Conservation (phyloP, 2,329 filamentous ascomycete genomes). For the Cladophialophora exuberans region DNA sequence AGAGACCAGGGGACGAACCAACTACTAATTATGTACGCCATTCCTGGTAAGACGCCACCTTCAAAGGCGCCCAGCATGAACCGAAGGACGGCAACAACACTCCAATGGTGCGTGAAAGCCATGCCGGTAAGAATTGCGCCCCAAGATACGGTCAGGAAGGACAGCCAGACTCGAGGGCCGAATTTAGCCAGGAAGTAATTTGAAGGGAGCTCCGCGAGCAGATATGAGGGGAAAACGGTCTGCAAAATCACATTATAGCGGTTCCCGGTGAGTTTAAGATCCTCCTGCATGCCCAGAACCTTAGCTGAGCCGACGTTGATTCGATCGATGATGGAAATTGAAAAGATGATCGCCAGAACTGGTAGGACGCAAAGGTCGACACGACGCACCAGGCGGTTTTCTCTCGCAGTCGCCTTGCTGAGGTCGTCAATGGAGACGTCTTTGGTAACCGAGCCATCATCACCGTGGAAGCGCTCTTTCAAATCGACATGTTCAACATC, state of each 20-base stretch:
- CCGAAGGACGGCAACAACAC: conserved; percentile 30
- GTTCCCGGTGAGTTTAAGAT: background rate
- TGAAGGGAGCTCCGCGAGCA: conserved; percentile 36
- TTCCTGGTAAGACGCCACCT: conserved; percentile 36
- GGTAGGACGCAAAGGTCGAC: conserved; percentile 1
- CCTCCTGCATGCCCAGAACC: background rate
- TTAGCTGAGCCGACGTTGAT: background rate
- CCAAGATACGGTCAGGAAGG: conserved; percentile 43
- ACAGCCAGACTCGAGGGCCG: conserved; percentile 56
- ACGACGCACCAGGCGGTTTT: background rate
- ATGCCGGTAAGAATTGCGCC: conserved; percentile 43
- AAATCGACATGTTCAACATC: background rate
- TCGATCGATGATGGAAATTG: background rate
- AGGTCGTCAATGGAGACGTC: background rate
- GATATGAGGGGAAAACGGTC: background rate
- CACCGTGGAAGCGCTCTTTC: background rate
- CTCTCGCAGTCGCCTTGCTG: background rate
- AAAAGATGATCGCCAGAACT: conserved; percentile 12
- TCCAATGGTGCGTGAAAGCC: conserved; percentile 33
- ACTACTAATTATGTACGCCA: conserved; percentile 9
- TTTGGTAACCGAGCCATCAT: background rate
- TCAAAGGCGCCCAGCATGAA: conserved; percentile 65
- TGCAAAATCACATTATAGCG: background rate
- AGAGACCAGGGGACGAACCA: conserved; percentile 13
- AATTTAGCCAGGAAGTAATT: conserved; percentile 49